phyloP scores from a whole-genome alignment of 768 basidiomycete species.

The Kwoniella sp. region DNA sequence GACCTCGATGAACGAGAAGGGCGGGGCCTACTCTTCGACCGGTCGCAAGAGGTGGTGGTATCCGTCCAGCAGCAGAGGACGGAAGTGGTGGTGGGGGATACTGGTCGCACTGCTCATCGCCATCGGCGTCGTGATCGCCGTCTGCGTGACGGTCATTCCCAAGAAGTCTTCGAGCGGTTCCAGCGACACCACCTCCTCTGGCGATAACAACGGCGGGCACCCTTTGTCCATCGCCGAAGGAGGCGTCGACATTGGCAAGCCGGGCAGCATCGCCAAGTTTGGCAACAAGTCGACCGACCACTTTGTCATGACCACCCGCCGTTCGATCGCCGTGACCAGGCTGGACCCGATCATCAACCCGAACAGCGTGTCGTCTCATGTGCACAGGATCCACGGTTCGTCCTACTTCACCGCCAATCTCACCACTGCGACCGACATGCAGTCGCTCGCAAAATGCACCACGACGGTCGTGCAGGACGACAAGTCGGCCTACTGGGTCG shows the following conservation, averaged over 20 bases:
- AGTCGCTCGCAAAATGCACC: slow-evolving; percentile 21
- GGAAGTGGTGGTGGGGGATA: slow-evolving; percentile 16
- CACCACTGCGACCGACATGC: slow-evolving; percentile 16
- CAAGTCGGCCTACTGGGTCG: slow-evolving; percentile 26
- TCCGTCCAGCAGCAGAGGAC: slow-evolving; percentile 8
- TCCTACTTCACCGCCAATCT: slow-evolving; percentile 24
- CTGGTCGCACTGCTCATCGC: slow-evolving; percentile 7
- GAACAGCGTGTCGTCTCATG: slow-evolving; percentile 12
- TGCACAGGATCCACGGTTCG: slow-evolving; percentile 24
- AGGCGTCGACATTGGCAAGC: slow-evolving; percentile 18
- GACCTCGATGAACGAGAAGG: slow-evolving; percentile 1
- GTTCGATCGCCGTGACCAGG: slow-evolving; percentile 23
- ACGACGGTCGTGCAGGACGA: slow-evolving; percentile 23
- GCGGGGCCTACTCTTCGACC: slow-evolving; percentile 2
- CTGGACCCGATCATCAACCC: slow-evolving; percentile 30
- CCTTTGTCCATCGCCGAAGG: slow-evolving; percentile 15
- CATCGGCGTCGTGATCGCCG: slow-evolving; percentile 16
- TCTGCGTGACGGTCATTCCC: slow-evolving; percentile 14
- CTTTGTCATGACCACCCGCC: slow-evolving; percentile 24
- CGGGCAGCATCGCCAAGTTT: slow-evolving; percentile 18
- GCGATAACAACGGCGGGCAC: slow-evolving; percentile 11
- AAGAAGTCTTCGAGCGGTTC: slow-evolving; percentile 2
- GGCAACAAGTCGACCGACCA: slow-evolving; percentile 27
- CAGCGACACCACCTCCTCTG: neutral
- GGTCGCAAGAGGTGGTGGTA: slow-evolving; percentile 15